Evolutionary conservation across 2,329 filamentous ascomycete genomes (phyloP).

Genomic region (Lasiodiplodia hormozganensis): DNA sequence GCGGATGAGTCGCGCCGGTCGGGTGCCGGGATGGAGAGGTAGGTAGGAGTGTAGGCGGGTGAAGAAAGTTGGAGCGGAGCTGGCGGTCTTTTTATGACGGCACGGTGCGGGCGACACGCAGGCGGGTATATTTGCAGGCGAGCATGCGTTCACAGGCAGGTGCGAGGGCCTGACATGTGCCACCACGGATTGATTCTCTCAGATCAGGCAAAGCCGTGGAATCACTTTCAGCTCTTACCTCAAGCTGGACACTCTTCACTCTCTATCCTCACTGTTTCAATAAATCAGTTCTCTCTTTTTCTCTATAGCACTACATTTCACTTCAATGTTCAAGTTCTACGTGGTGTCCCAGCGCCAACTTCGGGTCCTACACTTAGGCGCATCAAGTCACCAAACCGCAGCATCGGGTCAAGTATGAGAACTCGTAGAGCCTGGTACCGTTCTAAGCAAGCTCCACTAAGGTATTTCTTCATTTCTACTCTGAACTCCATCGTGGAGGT

Average conservation of each 20-base stretch:
- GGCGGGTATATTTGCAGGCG: background rate
- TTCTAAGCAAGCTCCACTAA: too few species aligned
- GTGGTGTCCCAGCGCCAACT: background rate
- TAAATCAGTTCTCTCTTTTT: background rate
- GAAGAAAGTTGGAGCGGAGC: background rate
- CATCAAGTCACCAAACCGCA: background rate
- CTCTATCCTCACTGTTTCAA: background rate
- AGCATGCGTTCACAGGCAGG: background rate
- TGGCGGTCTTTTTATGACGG: background rate
- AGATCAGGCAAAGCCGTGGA: background rate
- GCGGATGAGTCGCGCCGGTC: background rate
- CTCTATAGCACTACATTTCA: background rate
- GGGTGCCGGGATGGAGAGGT: background rate
- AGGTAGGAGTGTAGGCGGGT: background rate
- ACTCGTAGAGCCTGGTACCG: too few species aligned
- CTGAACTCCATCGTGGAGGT: too few species aligned
- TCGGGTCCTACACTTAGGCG: background rate
- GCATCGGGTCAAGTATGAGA: too few species aligned
- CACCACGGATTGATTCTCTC: background rate
- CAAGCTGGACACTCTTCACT: background rate
- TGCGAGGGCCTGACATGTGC: too few species aligned
- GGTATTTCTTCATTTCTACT: too few species aligned
- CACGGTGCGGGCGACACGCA: background rate
- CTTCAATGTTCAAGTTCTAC: background rate
- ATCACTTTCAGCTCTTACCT: background rate